A percentile compares a stretch with the other conserved stretches of the same genome.
Conservation (phyloP, 306 rosid species). For the Trichosanthes truncata region DNA sequence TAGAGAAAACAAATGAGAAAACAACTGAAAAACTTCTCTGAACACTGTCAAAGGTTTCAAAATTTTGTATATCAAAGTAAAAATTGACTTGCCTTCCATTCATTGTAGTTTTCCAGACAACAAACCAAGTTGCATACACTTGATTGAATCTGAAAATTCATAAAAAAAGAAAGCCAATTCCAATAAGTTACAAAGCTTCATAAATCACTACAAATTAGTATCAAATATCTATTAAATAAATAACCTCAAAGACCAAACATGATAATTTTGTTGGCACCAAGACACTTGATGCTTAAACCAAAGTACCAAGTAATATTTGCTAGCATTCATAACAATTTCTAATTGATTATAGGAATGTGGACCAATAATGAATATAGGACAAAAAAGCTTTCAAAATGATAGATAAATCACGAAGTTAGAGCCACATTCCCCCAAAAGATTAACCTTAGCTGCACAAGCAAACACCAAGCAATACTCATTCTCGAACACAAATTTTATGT, state of each 20-base stretch:
- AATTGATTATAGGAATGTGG: not conserved
- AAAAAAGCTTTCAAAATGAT: not conserved
- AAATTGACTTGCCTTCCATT: too few species aligned
- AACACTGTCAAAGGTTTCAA: too few species aligned
- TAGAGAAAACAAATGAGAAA: too few species aligned
- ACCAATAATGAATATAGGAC: not conserved
- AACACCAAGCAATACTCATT: not conserved
- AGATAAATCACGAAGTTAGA: not conserved
- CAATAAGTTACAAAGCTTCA: not conserved
- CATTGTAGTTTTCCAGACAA: constrained; percentile 13
- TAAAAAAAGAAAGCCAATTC: constrained; percentile 17
- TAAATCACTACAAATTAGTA: too few species aligned
- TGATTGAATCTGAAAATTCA: constrained; percentile 29
- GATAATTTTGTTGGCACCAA: not conserved
- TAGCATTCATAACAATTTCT: not conserved
- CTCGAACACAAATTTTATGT: too few species aligned
- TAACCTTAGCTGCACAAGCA: not conserved
- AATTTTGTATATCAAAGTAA: too few species aligned
- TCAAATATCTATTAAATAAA: too few species aligned
- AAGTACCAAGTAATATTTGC: not conserved
- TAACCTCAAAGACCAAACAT: not conserved
- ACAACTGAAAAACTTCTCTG: too few species aligned
- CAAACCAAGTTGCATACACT: constrained; percentile 14
- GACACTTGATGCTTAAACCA: not conserved
- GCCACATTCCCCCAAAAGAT: not conserved